Conservation (phyloP, 2,329 filamentous ascomycete genomes). For the Claviceps sp. region DNA sequence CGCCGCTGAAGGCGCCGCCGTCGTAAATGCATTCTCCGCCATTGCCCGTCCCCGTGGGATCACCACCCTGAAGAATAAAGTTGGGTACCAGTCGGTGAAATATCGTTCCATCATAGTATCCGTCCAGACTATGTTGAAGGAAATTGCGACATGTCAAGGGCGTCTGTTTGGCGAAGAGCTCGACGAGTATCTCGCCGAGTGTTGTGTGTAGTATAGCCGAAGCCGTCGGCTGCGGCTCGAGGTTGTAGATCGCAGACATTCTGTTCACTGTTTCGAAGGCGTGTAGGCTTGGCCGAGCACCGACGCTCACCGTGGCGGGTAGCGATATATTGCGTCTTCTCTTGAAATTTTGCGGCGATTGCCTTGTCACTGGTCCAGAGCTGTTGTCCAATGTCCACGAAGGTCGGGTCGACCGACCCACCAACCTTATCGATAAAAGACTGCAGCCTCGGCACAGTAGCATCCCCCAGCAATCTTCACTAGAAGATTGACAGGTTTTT, state of each 20-base stretch:
- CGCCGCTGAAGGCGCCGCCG: constrained; percentile 59
- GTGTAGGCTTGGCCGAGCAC: not conserved
- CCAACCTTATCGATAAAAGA: not conserved
- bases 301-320: not conserved
- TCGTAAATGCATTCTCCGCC: constrained; percentile 90
- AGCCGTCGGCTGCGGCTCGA: constrained; percentile 86
- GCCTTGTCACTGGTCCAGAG: too few relatives aligned
- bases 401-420: too few relatives aligned
- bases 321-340: not conserved
- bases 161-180: constrained; percentile 90
- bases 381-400: too few relatives aligned
- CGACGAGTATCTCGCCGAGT: constrained; percentile 74
- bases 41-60: constrained; percentile 82
- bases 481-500: too few relatives aligned
- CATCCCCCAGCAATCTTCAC: too few relatives aligned
- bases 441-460: too few relatives aligned
- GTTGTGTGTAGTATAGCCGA: constrained; percentile 87
- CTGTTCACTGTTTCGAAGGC: not conserved
- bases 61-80: constrained; percentile 89
- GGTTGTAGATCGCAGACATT: constrained; percentile 88
- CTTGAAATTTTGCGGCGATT: not conserved
- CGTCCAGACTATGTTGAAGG: constrained; percentile 84
- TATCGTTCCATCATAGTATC: constrained; percentile 86
- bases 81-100: constrained; percentile 88
- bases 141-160: constrained; percentile 91